Base-by-base conservation (phyloP, 1,284 basidiomycete species). In the Leccinum pallidistipes region DNA sequence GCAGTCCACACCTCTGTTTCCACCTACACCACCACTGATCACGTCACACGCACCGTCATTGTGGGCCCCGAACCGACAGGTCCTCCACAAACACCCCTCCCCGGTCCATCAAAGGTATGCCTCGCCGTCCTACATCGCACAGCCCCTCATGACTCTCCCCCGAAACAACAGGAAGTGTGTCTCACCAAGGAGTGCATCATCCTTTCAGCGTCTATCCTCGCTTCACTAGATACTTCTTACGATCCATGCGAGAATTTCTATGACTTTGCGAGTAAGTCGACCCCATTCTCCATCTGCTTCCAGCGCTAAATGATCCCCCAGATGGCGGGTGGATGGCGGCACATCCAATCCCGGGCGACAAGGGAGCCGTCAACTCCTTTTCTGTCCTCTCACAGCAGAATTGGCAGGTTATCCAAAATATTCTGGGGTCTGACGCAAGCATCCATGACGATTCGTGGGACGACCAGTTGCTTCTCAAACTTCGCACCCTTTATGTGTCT, bases 201-300 rank as follows among this genome's bases (percentile, higher is more conserved):
- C 52, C 83, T 96, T 12, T 89, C 97, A 4, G 90, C 93, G 3
- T 84, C 87, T 1, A 90, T 99, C 62, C 79, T 98, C 29, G 85
- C 87, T 27, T 87, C 87, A 3, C 79, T 99, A 54, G 95, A 99
- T 74, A 83, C 84, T 12, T 81, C 87, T 3, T 83, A 91, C 66
- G 93, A 98, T 74, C 97, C 97, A 0, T 99, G 97, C 77, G 92
- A 98, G 67, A 90, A 96, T 77, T 98, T 98, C 74, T 98, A 97
- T 74, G 84, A 90, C 65, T 99, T 91, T 77, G 86, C 94, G 16
- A 94, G 92, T 94, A 69, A 70, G 87, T 82, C 12, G 10, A 45
- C 12, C 16, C 56, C 49, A 59, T 57, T 49, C 49, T 55, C 54
- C 61, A 36, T 11, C 31, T 54, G 54, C 55, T 45, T 52, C 24